A percentile compares a stretch with the other conserved stretches of the same genome.
Evolutionary conservation across 2,329 filamentous ascomycete species (phyloP).

Genomic region (Raffaelea arxii): DNA sequence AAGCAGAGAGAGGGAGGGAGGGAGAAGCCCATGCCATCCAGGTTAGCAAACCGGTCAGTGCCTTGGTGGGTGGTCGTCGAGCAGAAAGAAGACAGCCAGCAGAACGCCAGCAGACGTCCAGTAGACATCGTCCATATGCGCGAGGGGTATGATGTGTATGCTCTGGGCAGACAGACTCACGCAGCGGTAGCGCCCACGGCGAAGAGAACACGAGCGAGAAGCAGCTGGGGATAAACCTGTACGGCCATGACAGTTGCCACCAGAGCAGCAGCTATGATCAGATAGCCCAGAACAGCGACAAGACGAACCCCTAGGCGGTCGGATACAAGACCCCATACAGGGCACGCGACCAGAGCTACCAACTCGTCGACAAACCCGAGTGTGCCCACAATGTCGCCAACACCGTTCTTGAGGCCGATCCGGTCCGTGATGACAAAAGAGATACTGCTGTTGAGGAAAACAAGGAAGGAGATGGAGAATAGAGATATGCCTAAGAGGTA

Average conservation of each 20-base stretch:
- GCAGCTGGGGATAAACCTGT: conserved; percentile 80
- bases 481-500: conserved; percentile 77
- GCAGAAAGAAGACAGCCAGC: conserved; percentile 1
- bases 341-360: conserved; percentile 71
- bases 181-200: conserved; percentile 85
- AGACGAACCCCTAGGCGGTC: conserved; percentile 67
- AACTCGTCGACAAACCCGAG: conserved; percentile 79
- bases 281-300: conserved; percentile 69
- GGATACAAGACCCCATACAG: conserved; percentile 67
- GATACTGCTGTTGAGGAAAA: conserved; percentile 77
- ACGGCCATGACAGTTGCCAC: conserved; percentile 74
- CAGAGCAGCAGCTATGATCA: conserved; percentile 68
- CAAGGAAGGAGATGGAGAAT: conserved; percentile 81
- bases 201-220: conserved; percentile 78
- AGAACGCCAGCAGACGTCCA: not conserved
- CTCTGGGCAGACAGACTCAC: conserved; percentile 35
- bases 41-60: no score
- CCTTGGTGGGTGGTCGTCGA: no score
- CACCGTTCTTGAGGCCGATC: conserved; percentile 61
- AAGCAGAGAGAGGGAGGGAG: not conserved
- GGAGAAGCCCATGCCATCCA: no score
- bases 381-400: conserved; percentile 75
- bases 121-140: no score
- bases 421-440: conserved; percentile 80
- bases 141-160: no score